phyloP scores from a whole-genome alignment of 306 rosid genomes.

The Trifolium repens region DNA sequence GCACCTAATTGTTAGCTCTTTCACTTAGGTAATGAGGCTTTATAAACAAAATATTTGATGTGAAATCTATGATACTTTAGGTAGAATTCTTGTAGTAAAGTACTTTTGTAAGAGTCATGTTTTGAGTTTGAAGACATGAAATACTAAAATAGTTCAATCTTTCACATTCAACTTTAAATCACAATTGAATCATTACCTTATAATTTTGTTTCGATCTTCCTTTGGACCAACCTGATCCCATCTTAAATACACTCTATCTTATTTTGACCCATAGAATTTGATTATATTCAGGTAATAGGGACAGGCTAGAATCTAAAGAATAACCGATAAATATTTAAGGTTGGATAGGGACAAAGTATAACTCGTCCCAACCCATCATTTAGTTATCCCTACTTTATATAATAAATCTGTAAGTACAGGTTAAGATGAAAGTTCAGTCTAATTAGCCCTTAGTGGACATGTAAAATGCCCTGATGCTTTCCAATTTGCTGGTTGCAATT shows the following conservation, averaged over 20 bases:
- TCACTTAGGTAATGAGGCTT: neutral
- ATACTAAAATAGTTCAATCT: neutral
- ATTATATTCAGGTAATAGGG: neutral
- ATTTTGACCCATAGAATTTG: neutral
- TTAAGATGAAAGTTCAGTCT: neutral
- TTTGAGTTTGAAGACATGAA: neutral
- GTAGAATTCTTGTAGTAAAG: neutral
- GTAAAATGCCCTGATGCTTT: neutral
- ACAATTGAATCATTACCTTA: neutral
- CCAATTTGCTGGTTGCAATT: slow-evolving; percentile 22
- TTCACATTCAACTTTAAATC: neutral
- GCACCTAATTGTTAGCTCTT: neutral
- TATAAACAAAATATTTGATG: neutral
- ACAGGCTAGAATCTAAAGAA: neutral
- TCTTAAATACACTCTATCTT: neutral
- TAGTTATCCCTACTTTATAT: neutral
- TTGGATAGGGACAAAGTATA: neutral
- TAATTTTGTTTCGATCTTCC: neutral
- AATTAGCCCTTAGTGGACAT: neutral
- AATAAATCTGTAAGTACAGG: neutral
- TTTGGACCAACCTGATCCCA: neutral
- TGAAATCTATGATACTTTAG: neutral
- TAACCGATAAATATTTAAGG: neutral
- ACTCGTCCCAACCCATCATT: neutral
- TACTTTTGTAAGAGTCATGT: neutral